These are phyloP conservation scores for Cadophora malorum DNA, from an alignment of 2,329 filamentous ascomycete genomes.

Conservation along the genomic window DNA sequence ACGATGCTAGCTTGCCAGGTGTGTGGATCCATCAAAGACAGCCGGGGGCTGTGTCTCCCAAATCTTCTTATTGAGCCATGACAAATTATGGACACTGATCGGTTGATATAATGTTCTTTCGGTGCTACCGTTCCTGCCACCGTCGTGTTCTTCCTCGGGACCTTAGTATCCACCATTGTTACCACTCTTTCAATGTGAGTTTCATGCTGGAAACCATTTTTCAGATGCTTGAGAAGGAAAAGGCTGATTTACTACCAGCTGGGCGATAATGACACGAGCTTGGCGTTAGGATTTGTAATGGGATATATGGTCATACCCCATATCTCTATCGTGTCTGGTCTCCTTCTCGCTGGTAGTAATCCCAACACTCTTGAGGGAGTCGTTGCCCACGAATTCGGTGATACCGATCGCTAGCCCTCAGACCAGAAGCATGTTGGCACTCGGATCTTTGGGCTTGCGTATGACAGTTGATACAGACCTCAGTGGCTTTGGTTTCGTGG, in stretches of 20 bases:
- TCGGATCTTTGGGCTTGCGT: slow-evolving; percentile 20
- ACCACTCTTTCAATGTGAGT: slow-evolving; percentile 29
- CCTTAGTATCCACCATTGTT: slow-evolving; percentile 32
- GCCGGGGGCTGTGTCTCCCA: too few species aligned
- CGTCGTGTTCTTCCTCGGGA: slow-evolving; percentile 36
- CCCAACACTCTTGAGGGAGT: slow-evolving; percentile 32
- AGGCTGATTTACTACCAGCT: neutral
- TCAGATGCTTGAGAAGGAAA: slow-evolving; percentile 25
- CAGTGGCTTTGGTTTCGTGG: slow-evolving; percentile 25
- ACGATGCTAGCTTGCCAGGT: slow-evolving; percentile 37
- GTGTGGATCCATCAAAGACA: neutral
- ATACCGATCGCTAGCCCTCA: slow-evolving; percentile 22
- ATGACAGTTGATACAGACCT: slow-evolving; percentile 21
- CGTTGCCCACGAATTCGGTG: slow-evolving; percentile 31
- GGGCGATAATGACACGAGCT: slow-evolving; percentile 32
- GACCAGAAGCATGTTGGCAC: slow-evolving; percentile 24
- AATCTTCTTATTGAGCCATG: too few species aligned
- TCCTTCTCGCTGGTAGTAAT: slow-evolving; percentile 31
- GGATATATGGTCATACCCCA: slow-evolving; percentile 30
- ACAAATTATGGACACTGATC: slow-evolving; percentile 29
- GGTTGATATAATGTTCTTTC: slow-evolving; percentile 33
- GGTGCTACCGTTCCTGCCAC: slow-evolving; percentile 34
- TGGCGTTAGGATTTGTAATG: slow-evolving; percentile 30
- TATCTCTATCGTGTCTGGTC: slow-evolving; percentile 29
- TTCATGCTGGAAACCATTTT: slow-evolving; percentile 36